Evolutionary conservation across 78 protist species (phyloP).

Genomic region (Dictyostelium discoideum): dicty_2.7 NC_007088.5:7510001-7510500

Average conservation of each 20-base stretch:
- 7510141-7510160: no score
- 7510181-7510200: not conserved
- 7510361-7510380: not conserved
- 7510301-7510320: no score
- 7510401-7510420: not conserved
- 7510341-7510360: not conserved
- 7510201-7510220: slow-evolving; percentile 19
- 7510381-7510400: not conserved
- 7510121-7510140: no score
- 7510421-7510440: not conserved
- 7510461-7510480: not conserved
- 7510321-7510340: no score
- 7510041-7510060: no score
- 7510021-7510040: no score
- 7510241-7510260: not conserved
- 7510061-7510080: no score
- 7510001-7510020: no score
- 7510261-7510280: not conserved
- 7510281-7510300: not conserved
- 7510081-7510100: no score
- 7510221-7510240: slow-evolving; percentile 26
- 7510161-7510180: not conserved
- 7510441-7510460: not conserved
- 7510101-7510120: no score
- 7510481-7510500: not conserved